phyloP scores from a whole-genome alignment of 1,139 yeast genomes.

The Yamadazyma dendronema region DNA sequence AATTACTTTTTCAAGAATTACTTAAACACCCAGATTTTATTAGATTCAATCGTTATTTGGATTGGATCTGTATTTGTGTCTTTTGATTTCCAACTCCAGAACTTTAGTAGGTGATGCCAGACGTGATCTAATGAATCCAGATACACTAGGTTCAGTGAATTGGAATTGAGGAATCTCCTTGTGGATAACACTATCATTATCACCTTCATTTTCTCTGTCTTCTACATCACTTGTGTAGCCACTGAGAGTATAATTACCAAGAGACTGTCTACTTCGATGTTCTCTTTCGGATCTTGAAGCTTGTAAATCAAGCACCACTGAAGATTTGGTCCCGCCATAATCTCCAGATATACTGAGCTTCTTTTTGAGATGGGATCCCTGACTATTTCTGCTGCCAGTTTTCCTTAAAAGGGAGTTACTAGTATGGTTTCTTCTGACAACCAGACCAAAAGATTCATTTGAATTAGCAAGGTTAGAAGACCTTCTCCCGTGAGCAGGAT shows the following conservation, averaged over 20 bases:
- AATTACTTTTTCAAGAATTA: no score
- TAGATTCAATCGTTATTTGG: background rate
- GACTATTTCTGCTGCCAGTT: conserved; percentile 5
- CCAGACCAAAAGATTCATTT: conserved; percentile 6
- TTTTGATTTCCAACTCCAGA: conserved; percentile 12
- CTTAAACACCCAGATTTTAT: background rate
- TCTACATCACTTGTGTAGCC: background rate
- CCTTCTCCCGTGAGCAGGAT: no score
- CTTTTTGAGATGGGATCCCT: conserved; percentile 8
- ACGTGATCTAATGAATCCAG: conserved; percentile 10
- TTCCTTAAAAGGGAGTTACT: background rate
- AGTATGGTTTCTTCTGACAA: conserved; percentile 2
- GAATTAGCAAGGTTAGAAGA: no score
- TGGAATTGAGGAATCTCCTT: conserved; percentile 6
- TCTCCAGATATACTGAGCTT: conserved; percentile 4
- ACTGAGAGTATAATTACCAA: conserved; percentile 1
- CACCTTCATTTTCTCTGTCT: background rate
- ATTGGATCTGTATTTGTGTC: conserved; percentile 11
- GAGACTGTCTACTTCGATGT: background rate
- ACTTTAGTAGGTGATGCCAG: conserved; percentile 15
- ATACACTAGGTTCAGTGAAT: conserved; percentile 5
- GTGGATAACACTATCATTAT: background rate
- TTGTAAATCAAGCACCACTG: background rate
- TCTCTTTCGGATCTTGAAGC: background rate
- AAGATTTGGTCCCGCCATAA: background rate